Conservation (phyloP, 2,329 filamentous ascomycete species). For the Ceratocystis ficicola region DNA sequence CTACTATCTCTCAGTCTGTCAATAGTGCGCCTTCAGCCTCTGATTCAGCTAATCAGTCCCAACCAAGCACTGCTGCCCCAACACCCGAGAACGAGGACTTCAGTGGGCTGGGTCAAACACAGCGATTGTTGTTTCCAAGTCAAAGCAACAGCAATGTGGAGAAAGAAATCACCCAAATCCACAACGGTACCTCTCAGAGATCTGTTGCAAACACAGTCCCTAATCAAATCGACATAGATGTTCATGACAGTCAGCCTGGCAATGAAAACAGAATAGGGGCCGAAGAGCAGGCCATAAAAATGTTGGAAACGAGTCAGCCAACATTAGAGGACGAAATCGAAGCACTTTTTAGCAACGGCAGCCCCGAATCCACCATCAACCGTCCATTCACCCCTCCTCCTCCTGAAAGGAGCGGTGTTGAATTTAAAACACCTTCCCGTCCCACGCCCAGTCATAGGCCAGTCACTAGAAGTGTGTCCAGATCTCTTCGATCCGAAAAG, state of each 20-base stretch:
- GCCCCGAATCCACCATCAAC: slow-evolving; percentile 30
- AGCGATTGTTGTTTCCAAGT: slow-evolving; percentile 61
- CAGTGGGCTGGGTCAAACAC: slow-evolving; percentile 42
- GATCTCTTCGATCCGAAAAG: slow-evolving; percentile 40
- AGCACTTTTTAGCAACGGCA: slow-evolving; percentile 57
- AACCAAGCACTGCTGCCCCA: slow-evolving; percentile 7
- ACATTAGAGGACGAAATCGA: slow-evolving; percentile 36
- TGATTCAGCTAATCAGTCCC: slow-evolving; percentile 7
- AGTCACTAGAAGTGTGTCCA: slow-evolving; percentile 48
- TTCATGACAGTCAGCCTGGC: not conserved
- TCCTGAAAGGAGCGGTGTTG: slow-evolving; percentile 33
- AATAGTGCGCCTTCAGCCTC: slow-evolving; percentile 23
- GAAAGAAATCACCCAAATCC: not conserved
- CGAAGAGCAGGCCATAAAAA: not conserved
- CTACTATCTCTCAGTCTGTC: slow-evolving; percentile 8
- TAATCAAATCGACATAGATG: not conserved
- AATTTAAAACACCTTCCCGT: slow-evolving; percentile 52
- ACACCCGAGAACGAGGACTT: slow-evolving; percentile 19
- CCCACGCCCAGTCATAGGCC: slow-evolving; percentile 49
- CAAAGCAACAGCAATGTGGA: not conserved
- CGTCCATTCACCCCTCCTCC: slow-evolving; percentile 41
- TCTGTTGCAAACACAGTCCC: not conserved
- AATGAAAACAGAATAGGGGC: not conserved
- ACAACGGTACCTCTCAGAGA: no score
- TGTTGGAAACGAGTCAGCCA: not conserved